Evolutionary conservation across 2,329 filamentous ascomycete genomes (phyloP).

Genomic region (Aspergillus fructus): DNA sequence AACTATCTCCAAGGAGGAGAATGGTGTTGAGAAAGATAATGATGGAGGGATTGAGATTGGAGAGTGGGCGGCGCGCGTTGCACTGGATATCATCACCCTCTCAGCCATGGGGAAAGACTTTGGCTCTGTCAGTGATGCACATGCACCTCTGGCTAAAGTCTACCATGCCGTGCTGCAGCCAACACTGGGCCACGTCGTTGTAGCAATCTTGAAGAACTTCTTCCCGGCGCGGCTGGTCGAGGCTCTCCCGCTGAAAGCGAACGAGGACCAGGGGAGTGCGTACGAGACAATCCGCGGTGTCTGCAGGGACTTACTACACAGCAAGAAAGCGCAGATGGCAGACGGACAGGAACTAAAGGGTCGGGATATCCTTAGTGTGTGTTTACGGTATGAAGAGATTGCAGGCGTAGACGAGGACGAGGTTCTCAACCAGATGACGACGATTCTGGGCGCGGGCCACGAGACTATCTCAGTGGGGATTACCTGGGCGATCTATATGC

Average conservation of each 20-base stretch:
- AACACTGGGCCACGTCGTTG: background rate
- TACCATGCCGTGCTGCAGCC: background rate
- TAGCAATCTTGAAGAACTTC: background rate
- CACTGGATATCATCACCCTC: background rate
- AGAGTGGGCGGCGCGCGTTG: background rate
- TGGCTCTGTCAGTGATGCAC: background rate
- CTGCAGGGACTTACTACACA: background rate
- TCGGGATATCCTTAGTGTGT: background rate
- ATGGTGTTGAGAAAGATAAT: background rate
- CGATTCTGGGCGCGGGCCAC: background rate
- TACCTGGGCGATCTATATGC: background rate
- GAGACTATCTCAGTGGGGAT: background rate
- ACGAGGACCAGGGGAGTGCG: background rate
- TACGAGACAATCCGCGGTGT: background rate
- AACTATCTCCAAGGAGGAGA: too few species aligned
- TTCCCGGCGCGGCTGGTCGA: background rate
- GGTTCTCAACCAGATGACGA: constrained; percentile 2
- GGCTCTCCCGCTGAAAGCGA: background rate
- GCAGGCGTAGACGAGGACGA: background rate
- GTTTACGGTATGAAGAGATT: background rate
- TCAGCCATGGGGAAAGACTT: background rate
- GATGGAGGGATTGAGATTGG: background rate
- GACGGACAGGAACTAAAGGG: background rate
- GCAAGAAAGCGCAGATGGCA: background rate
- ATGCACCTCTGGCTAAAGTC: background rate